Conservation (phyloP, 441 rosid species). For the Hypseocharis bilobata region DNA sequence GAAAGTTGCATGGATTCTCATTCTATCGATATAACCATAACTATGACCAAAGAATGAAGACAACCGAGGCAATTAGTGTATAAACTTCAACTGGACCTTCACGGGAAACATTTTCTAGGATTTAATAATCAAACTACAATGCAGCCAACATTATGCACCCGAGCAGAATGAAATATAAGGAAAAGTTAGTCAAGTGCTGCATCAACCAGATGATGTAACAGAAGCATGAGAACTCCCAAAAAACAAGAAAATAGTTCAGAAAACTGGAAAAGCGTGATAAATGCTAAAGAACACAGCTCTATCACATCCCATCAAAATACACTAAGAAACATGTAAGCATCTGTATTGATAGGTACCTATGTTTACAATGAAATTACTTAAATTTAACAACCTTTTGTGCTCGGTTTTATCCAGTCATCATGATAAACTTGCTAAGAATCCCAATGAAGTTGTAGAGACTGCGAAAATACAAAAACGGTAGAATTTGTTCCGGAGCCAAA, state of each 20-base stretch:
- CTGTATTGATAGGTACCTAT: background rate
- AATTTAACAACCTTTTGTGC: background rate
- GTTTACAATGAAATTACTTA: background rate
- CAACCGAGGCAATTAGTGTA: background rate
- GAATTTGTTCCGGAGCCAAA: too few relatives aligned
- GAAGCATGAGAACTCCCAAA: too few relatives aligned
- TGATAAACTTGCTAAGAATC: background rate
- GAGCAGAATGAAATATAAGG: background rate
- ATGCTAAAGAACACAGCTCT: background rate
- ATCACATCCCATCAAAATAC: background rate
- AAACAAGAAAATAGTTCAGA: background rate
- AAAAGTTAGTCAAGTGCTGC: background rate
- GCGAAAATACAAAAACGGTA: too few relatives aligned
- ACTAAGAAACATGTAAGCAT: background rate
- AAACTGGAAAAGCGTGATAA: background rate
- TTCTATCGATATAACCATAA: background rate
- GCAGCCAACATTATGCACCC: background rate
- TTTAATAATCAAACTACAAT: background rate
- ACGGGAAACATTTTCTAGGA: background rate
- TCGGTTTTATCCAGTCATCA: background rate
- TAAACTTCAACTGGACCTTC: too few relatives aligned
- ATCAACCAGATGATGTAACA: background rate
- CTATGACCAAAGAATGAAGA: background rate
- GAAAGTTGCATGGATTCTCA: too few relatives aligned
- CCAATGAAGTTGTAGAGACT: too few relatives aligned